Base-by-base conservation (phyloP, 2,329 filamentous ascomycete genomes). In the Cadophora gregata region DNA sequence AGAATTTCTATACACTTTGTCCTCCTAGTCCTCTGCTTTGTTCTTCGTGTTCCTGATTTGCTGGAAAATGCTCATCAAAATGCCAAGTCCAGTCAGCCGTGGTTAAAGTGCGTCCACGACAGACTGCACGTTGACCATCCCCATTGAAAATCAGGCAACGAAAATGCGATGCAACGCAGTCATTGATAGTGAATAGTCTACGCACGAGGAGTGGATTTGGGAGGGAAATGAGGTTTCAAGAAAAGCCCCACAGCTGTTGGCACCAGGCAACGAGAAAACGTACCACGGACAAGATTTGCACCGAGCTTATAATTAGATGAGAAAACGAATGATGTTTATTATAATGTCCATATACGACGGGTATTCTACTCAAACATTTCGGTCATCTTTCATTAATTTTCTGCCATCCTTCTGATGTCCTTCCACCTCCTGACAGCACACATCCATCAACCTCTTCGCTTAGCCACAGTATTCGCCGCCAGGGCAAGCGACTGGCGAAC, bases 321-420 rank as follows among this genome's bases (percentile, higher is more conserved):
- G 24, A 14, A 56, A 56, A 36, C 19, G 53, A 56, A 16, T 36
- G 53, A 36, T 56, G 33, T 42, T 56, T 56, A 24, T 36, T 36
- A 36, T 33, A 19, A 55, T 38, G 31, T 56, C 53, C 31, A 21
- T 38, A n/a, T 38, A 24, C 19, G 53, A 56, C 53, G 31, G 31
- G 31, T 56, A 56, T 56, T 38, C 53, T 56, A 33, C 53, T 56
- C 29, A 56, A 56, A 56, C 53, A 56, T 38, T 36, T 36, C 29
- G 53, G 31, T 36, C n/a, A 36, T 56, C n/a, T 10, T 24, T 33
- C 31, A 9, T 24, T 33, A 24, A 24, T 5, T 31, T 31, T 21
- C n/a, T 24, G 14, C n/a, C 6, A 24, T 56, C 53, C 31, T 14
- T 8, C 19, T 42, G 10, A 0, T 42, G 21, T 8, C 29, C 38